phyloP scores from a whole-genome alignment of 306 rosid genomes.

The Vigna mungo region DNA sequence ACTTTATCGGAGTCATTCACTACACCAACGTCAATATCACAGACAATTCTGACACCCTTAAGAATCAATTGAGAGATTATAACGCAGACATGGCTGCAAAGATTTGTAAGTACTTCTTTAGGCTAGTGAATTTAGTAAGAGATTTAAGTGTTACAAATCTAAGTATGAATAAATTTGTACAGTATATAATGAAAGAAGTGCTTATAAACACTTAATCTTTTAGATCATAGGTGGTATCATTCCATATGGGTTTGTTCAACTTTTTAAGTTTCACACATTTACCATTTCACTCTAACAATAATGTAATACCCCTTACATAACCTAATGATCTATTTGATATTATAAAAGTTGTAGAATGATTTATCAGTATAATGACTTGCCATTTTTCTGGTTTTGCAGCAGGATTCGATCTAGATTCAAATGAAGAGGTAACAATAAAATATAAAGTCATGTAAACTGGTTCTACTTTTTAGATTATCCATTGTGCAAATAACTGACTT shows the following conservation, averaged over 20 bases:
- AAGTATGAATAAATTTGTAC: too few relatives aligned
- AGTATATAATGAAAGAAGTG: too few relatives aligned
- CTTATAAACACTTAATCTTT: too few relatives aligned
- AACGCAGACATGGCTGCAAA: constrained; percentile 41
- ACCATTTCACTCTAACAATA: neutral
- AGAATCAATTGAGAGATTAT: constrained; percentile 50
- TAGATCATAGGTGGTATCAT: too few relatives aligned
- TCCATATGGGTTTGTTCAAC: too few relatives aligned
- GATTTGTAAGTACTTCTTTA: constrained; percentile 22
- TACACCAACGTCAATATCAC: constrained; percentile 38
- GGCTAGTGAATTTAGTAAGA: neutral
- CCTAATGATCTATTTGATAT: neutral
- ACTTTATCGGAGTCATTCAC: constrained; percentile 65
- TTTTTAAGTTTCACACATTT: neutral
- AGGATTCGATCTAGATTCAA: neutral
- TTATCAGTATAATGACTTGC: neutral
- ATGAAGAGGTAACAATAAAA: constrained; percentile 46
- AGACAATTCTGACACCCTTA: constrained; percentile 48
- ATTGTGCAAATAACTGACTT: neutral
- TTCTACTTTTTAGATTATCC: constrained; percentile 1
- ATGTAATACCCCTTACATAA: neutral
- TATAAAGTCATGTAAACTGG: neutral
- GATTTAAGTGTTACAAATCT: neutral
- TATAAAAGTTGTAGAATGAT: neutral
- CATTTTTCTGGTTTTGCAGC: constrained; percentile 46